phyloP scores from a whole-genome alignment of 2,329 filamentous ascomycete species.

The Aspergillus hiratsukae region DNA sequence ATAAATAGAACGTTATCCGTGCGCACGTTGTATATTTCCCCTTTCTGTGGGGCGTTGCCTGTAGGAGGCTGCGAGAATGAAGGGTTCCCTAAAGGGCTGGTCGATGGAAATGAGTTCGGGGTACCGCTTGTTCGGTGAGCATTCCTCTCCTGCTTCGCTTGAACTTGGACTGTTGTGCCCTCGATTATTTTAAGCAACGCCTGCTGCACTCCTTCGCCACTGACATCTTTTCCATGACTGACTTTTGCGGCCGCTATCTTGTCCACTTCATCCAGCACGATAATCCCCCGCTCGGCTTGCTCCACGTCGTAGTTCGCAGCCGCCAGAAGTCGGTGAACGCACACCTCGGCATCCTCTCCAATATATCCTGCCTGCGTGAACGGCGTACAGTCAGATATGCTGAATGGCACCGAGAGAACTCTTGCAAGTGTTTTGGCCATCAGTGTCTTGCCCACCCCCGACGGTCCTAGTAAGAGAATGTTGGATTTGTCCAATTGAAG shows the following conservation, averaged over 20 bases:
- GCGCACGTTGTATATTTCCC: conserved; percentile 67
- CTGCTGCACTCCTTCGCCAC: conserved; percentile 94
- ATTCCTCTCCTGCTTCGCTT: conserved; percentile 62
- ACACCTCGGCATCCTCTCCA: conserved; percentile 94
- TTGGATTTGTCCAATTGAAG: conserved; percentile 94
- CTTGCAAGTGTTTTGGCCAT: conserved; percentile 86
- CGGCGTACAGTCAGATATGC: conserved; percentile 91
- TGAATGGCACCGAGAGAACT: conserved; percentile 90
- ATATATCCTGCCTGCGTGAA: conserved; percentile 97
- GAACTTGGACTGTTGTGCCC: conserved; percentile 87
- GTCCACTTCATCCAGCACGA: conserved; percentile 95
- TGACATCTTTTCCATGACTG: conserved; percentile 85
- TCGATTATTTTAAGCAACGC: conserved; percentile 93
- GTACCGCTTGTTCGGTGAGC: conserved; percentile 34
- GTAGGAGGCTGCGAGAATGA: conserved; percentile 26
- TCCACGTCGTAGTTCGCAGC: conserved; percentile 85
- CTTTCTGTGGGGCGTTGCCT: conserved; percentile 42
- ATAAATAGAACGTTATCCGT: conserved; percentile 98
- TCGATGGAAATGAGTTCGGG: conserved; percentile 37
- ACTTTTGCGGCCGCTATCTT: conserved; percentile 90
- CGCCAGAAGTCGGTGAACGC: conserved; percentile 83
- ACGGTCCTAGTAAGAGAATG: conserved; percentile 82
- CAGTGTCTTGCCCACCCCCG: conserved; percentile 92
- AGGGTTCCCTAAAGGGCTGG: conserved; percentile 31
- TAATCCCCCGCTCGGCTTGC: conserved; percentile 83